phyloP scores from a whole-genome alignment of 805 yeast genomes.

The Hermanozyma aechmeae region DNA sequence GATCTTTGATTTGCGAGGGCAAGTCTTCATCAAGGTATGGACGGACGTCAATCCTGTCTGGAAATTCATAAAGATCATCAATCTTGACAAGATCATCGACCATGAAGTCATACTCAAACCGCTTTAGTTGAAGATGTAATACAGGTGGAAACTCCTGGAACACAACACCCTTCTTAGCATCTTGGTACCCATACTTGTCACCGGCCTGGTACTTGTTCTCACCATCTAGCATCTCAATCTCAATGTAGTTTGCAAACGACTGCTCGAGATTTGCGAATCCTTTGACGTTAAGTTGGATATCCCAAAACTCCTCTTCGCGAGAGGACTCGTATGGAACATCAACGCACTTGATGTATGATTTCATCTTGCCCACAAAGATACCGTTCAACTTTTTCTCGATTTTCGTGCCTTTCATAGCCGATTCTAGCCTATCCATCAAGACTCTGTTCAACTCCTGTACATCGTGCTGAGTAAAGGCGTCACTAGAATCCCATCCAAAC shows the following conservation, averaged over 20 bases:
- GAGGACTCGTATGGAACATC: constrained; percentile 91
- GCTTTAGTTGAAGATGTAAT: constrained; percentile 81
- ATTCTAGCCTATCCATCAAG: constrained; percentile 87
- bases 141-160: constrained; percentile 89
- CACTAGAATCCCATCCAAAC: constrained; percentile 95
- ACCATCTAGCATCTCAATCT: constrained; percentile 82
- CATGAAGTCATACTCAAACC: constrained; percentile 91
- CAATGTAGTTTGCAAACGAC: constrained; percentile 80
- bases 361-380: constrained; percentile 94
- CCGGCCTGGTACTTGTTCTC: constrained; percentile 92
- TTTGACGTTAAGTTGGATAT: constrained; percentile 89
- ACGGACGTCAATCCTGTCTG: constrained; percentile 68
- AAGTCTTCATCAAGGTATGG: constrained; percentile 64
- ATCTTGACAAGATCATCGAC: constrained; percentile 83
- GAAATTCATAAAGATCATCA: constrained; percentile 87
- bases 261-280: constrained; percentile 62
- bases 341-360: constrained; percentile 84
- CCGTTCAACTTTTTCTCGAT: constrained; percentile 53
- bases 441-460: constrained; percentile 95
- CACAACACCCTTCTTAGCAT: constrained; percentile 92
- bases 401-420: constrained; percentile 80
- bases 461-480: constrained; percentile 96
- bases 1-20: constrained; percentile 29
- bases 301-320: constrained; percentile 94
- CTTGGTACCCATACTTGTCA: constrained; percentile 82